These are phyloP conservation scores for Coniosporium tulheliwenetii DNA, from an alignment of 2,329 filamentous ascomycete species.

Conservation along the genomic window DNA sequence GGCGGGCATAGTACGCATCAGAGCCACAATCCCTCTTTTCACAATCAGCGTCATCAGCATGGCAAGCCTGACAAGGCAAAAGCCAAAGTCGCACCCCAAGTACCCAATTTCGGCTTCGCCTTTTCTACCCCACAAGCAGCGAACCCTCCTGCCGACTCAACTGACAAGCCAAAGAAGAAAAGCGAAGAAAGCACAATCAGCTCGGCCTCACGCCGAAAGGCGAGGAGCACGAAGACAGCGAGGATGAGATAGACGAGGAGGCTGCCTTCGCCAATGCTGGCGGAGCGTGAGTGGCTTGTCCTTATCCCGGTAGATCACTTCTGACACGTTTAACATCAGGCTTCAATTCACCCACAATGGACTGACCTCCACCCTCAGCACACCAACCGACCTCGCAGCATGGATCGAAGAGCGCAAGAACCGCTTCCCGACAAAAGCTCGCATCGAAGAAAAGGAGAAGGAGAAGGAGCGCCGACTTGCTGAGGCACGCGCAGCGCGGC, in stretches of 20 bases:
- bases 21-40: no score
- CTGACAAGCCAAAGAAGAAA: constrained; percentile 39
- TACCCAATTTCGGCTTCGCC: constrained; percentile 14
- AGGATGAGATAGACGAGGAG: constrained; percentile 59
- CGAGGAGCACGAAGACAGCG: constrained; percentile 30
- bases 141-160: no score
- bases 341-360: constrained; percentile 41
- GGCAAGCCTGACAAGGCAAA: no score
- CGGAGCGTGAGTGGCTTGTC: constrained; percentile 32
- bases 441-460: constrained; percentile 38
- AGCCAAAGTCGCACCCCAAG: constrained; percentile 8
- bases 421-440: constrained; percentile 64
- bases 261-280: constrained; percentile 28
- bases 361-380: constrained; percentile 35
- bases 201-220: constrained; percentile 48
- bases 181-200: constrained; percentile 52
- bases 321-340: constrained; percentile 13
- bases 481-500: constrained; percentile 4
- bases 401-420: constrained; percentile 72
- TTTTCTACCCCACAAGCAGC: no score
- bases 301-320: constrained; percentile 12
- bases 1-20: not conserved
- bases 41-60: no score
- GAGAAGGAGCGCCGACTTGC: constrained; percentile 10
- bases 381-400: constrained; percentile 51